Percentiles rank a stretch among this genome's conserved stretches.
phyloP scores from a whole-genome alignment of 2,329 filamentous ascomycete species.

The Ophiostoma tasmaniense region DNA sequence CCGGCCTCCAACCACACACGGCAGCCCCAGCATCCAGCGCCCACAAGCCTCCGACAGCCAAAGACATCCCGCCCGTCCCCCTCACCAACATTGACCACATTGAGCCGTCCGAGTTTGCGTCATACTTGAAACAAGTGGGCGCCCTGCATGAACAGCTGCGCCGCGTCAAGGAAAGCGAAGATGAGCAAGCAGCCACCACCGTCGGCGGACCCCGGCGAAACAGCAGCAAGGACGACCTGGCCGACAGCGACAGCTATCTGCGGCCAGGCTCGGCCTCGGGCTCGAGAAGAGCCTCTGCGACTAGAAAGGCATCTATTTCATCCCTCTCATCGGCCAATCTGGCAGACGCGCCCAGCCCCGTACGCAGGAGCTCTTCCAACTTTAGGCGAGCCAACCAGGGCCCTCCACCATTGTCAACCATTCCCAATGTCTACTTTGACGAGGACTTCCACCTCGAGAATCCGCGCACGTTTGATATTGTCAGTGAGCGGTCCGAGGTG shows the following conservation, averaged over 20 bases:
- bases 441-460: slow-evolving; percentile 94
- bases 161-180: slow-evolving; percentile 68
- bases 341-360: slow-evolving; percentile 34
- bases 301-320: slow-evolving; percentile 38
- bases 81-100: slow-evolving; percentile 81
- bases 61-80: slow-evolving; percentile 88
- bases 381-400: slow-evolving; percentile 57
- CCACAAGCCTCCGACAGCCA: slow-evolving; percentile 73
- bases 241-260: slow-evolving; percentile 39
- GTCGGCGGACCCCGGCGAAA: slow-evolving; percentile 29
- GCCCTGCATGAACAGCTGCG: slow-evolving; percentile 83
- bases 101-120: slow-evolving; percentile 68
- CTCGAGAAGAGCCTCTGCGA: slow-evolving; percentile 29
- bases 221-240: slow-evolving; percentile 36
- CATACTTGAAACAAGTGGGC: slow-evolving; percentile 79
- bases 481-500: slow-evolving; percentile 94
- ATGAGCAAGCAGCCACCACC: slow-evolving; percentile 43
- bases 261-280: slow-evolving; percentile 31
- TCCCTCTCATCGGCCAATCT: slow-evolving; percentile 32
- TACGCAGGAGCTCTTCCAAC: slow-evolving; percentile 37
- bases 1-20: slow-evolving; percentile 73
- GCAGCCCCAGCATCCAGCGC: slow-evolving; percentile 59
- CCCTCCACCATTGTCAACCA: slow-evolving; percentile 80
- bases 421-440: slow-evolving; percentile 89
- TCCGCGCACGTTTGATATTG: slow-evolving; percentile 88